Evolutionary conservation across 371 early-diverging fungal species (phyloP), one percentile per base, ranked within the genome.

Genomic region (Lichtheimia corymbifera): DNA sequence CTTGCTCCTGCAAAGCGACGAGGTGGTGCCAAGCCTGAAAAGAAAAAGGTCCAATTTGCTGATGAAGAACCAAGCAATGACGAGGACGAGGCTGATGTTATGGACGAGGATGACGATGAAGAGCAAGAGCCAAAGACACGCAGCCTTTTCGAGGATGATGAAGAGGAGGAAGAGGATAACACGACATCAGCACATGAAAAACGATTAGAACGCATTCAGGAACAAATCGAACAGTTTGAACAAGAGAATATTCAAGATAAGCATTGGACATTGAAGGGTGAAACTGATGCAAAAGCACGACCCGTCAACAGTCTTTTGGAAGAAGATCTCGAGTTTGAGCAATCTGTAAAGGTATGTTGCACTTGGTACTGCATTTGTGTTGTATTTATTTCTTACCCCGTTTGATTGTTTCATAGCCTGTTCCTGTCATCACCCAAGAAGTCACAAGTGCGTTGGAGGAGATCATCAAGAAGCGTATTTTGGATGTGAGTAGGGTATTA

Each of bases 351-450:
- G 67, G 74, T 74, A 62, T 50, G 18, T 50, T 13, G 13, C 27
- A 6, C n/a, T n/a, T 45, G 45, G 5, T 15, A 45, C 5, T 18
- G 11, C 13, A 45, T 45, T 15, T 18, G 18, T 13, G 7, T 28
- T 28, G 28, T 7, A 28, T 28, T 28, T 0, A 28, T 28, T 28
- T 28, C 28, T 28, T 28, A 28, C 47, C 25, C 58, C 25, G 1
- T 30, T 27, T 41, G 2, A 22, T 11, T 53, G n/a, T 63, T 14
- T 51, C n/a, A 50, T 17, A 88, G 81, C 96, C 98, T 15, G 95
- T 94, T 0, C 98, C 98, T 5, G 91, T 97, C 14, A 90, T 96
- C 51, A 97, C 98, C 0, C 92, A 94, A 69, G 95, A 97, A 73
- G 79, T 84, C 2, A 97, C 97, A 0, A 73, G 82, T 62, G 83